Percentiles rank a stretch among this genome's conserved stretches.
phyloP scores from a whole-genome alignment of 2,329 filamentous ascomycete species.

The Blumeria graminis region DNA sequence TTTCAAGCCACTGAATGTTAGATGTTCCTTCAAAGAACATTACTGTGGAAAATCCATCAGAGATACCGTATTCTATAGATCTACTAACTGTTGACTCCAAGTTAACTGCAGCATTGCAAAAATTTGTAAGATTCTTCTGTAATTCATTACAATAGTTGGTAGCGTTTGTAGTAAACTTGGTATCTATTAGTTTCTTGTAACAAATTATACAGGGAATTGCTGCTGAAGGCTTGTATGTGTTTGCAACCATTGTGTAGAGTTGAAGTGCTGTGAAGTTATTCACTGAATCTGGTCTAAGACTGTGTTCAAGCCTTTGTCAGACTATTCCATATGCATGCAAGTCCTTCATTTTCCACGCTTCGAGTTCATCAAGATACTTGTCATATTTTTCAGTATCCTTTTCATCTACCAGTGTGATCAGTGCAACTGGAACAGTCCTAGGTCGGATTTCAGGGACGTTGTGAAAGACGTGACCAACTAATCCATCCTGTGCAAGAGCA shows the following conservation, averaged over 20 bases:
- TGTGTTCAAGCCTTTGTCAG: neutral
- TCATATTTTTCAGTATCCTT: neutral
- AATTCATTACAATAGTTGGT: neutral
- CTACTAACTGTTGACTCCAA: neutral
- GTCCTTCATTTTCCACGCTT: neutral
- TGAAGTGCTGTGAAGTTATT: neutral
- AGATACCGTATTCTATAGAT: neutral
- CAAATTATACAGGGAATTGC: neutral
- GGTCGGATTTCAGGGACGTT: neutral
- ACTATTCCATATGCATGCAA: neutral
- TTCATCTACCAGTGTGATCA: neutral
- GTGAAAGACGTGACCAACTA: neutral
- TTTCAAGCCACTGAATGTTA: neutral
- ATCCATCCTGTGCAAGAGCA: neutral
- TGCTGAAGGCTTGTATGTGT: neutral
- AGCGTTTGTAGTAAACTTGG: neutral
- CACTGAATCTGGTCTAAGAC: neutral
- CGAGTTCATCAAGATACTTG: neutral
- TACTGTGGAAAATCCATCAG: neutral
- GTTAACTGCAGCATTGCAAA: neutral
- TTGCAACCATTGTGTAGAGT: neutral
- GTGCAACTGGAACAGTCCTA: neutral
- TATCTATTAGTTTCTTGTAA: neutral
- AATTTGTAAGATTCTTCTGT: neutral
- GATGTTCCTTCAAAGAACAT: conserved; percentile 1